Percentiles rank a stretch among this genome's conserved stretches.
These are phyloP conservation scores for Apocynum venetum DNA, from an alignment of 257 asterid species.

Conservation along the genomic window DNA sequence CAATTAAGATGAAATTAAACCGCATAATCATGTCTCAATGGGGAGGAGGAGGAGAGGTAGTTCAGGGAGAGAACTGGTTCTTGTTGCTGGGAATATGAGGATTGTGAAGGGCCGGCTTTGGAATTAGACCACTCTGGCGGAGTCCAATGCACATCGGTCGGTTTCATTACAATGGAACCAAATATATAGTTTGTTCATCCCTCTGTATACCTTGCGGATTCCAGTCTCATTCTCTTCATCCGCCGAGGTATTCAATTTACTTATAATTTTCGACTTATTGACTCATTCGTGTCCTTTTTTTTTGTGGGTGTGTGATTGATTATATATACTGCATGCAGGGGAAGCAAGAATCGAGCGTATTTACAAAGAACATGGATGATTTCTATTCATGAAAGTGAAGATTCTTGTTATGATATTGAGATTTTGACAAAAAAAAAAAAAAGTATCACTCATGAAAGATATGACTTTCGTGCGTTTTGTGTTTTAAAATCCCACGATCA, in stretches of 20 bases:
- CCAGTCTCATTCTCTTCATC: slow-evolving; percentile 63
- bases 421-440: no score
- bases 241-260: slow-evolving; percentile 45
- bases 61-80: not conserved
- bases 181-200: slow-evolving; percentile 49
- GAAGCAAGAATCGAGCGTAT: slow-evolving; percentile 71
- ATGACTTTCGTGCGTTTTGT: no score
- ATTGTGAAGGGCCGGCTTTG: slow-evolving; percentile 40
- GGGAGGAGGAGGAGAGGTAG: not conserved
- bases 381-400: no score
- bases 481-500: no score
- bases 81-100: slow-evolving; percentile 60
- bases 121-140: slow-evolving; percentile 12
- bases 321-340: slow-evolving; percentile 39
- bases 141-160: slow-evolving; percentile 4
- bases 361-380: slow-evolving; percentile 37
- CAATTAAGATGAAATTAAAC: no score
- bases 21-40: no score
- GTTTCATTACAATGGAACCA: slow-evolving; percentile 85
- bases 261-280: not conserved
- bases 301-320: not conserved
- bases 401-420: no score
- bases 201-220: slow-evolving; percentile 79
- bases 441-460: no score
- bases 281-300: not conserved